Percentiles rank a stretch among this genome's conserved stretches.
These are phyloP conservation scores for Boletus mariae DNA, from an alignment of 1,284 basidiomycete species.

Conservation along the genomic window DNA sequence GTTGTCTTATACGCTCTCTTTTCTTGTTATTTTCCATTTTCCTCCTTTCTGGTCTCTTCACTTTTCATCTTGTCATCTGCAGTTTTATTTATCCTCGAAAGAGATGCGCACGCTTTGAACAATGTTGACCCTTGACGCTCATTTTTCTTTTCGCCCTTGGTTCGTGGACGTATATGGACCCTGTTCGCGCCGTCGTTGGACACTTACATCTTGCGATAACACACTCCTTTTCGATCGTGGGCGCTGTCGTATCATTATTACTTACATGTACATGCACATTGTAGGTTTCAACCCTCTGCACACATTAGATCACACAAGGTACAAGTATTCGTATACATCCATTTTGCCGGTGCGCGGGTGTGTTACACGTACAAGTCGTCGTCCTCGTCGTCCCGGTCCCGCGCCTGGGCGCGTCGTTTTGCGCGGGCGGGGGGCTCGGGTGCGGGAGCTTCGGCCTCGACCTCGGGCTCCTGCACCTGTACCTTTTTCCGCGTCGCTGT, in stretches of 20 bases:
- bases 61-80: constrained; percentile 9
- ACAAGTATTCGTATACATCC: background rate
- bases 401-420: constrained; percentile 13
- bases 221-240: constrained; percentile 6
- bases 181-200: background rate
- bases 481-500: constrained; percentile 31
- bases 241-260: background rate
- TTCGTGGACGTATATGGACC: constrained; percentile 3
- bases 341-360: background rate
- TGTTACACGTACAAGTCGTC: constrained; percentile 31
- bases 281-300: background rate
- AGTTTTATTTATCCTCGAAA: background rate
- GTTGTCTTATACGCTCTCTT: background rate
- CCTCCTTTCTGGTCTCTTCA: constrained; percentile 1
- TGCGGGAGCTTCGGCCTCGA: constrained; percentile 5
- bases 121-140: constrained; percentile 7
- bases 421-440: constrained; percentile 5
- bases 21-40: background rate
- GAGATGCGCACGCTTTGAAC: background rate
- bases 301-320: background rate
- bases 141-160: background rate
- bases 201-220: background rate
- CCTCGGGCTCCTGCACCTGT: constrained; percentile 16
- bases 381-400: constrained; percentile 14
- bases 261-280: background rate